Evolutionary conservation across 495 filamentous ascomycete genomes (phyloP), one percentile per base, ranked within the genome.

Genomic region (Lepidopterella palustris): DNA sequence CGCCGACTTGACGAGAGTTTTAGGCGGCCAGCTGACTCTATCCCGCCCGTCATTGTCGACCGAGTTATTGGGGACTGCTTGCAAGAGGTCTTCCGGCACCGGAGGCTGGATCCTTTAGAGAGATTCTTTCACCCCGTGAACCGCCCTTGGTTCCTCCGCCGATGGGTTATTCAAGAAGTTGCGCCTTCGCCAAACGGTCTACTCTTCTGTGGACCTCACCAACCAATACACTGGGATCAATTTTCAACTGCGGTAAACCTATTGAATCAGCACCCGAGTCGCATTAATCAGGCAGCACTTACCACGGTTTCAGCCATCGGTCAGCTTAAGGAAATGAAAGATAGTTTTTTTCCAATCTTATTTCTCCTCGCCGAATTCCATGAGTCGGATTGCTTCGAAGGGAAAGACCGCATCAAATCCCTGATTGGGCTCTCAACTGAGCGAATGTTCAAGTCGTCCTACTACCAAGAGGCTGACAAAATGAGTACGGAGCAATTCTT

Each of bases 151-250:
- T 49, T 49, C 24, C 45, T 49, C 21, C 45, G 45, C 18, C 45
- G 45, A 3, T 49, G 45, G 45, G 45, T 49, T 15, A 49, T 49
- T 18, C 45, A 49, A 49, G 45, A 49, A 49, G 45, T 49, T 23
- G 45, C 15, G 24, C 15, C 45, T 21, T 5, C 18, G 3, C 45
- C 15, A 49, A 10, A 49, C 11, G 45, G 15, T 13, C 11, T 21
- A 13, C 13, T 49, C 3, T 49, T 20, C 15, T 49, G 45, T 26
- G 45, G 45, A 2, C 45, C 45, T 5, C 24, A 23, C 11, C 13
- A 21, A 1, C 45, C 45, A 49, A 21, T 49, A 21, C 13, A 23
- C 11, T 49, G 45, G 45, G 21, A 23, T 10, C 13, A 26, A 10
- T 49, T 49, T 23, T 10, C 24, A 49, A 11, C 11, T 3, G 45